phyloP scores from a whole-genome alignment of 306 rosid genomes.

The Trifolium repens region DNA sequence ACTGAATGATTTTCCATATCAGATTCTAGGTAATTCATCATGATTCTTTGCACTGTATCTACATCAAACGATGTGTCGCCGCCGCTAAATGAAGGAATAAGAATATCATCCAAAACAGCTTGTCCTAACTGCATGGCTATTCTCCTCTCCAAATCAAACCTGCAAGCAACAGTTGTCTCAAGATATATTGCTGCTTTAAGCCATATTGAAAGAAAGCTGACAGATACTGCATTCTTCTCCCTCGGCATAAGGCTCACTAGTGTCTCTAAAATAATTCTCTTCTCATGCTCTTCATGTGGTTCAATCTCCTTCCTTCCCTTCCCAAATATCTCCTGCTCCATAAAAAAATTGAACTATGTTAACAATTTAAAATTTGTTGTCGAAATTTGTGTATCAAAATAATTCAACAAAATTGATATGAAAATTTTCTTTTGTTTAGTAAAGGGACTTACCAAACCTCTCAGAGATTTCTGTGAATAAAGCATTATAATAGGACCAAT shows the following conservation, averaged over 20 bases:
- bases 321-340: constrained; percentile 75
- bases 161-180: constrained; percentile 83
- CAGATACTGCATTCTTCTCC: constrained; percentile 78
- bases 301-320: constrained; percentile 79
- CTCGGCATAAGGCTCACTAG: constrained; percentile 83
- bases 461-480: constrained; percentile 84
- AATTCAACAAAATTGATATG: not conserved
- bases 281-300: constrained; percentile 73
- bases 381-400: too few relatives aligned
- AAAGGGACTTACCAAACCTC: constrained; percentile 87
- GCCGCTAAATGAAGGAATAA: constrained; percentile 77
- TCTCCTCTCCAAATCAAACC: constrained; percentile 89
- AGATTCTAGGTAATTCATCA: constrained; percentile 64
- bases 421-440: constrained; percentile 32
- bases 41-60: constrained; percentile 71
- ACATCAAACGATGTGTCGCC: constrained; percentile 83
- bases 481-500: constrained; percentile 88
- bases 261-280: constrained; percentile 84
- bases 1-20: constrained; percentile 42
- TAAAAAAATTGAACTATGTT: not conserved
- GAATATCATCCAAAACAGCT: constrained; percentile 83
- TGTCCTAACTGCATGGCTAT: constrained; percentile 77
- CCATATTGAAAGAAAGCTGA: constrained; percentile 84
- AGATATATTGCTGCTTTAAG: constrained; percentile 80
- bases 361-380: too few relatives aligned